phyloP scores from a whole-genome alignment of 2,329 filamentous ascomycete genomes.

The Aspergillus floridensis region DNA sequence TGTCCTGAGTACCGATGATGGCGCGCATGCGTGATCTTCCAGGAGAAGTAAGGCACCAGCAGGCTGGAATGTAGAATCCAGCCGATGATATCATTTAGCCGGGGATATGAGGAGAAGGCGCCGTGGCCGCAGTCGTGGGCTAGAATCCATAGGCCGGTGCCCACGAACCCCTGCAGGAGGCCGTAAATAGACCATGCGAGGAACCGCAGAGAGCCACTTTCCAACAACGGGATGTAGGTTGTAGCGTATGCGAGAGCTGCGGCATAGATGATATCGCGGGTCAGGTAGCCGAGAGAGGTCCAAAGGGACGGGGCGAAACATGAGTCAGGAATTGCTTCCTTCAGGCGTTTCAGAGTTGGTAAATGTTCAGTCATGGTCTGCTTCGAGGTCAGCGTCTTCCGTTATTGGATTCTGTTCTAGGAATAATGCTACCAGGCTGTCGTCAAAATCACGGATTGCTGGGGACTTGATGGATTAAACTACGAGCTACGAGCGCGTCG shows the following conservation, averaged over 20 bases:
- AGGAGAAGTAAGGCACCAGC: slow-evolving; percentile 68
- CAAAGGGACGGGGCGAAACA: background rate
- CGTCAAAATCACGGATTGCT: no score
- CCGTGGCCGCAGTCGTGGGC: slow-evolving; percentile 65
- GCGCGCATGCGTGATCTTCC: slow-evolving; percentile 67
- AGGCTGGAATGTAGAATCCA: slow-evolving; percentile 63
- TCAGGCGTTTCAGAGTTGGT: background rate
- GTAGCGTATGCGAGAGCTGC: background rate
- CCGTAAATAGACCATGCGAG: background rate
- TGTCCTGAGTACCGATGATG: slow-evolving; percentile 67
- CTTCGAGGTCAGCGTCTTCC: no score
- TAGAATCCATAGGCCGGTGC: background rate
- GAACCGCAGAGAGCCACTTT: background rate
- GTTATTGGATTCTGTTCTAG: no score
- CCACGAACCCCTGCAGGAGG: background rate
- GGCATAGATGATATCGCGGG: background rate
- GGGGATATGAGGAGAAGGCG: slow-evolving; percentile 57
- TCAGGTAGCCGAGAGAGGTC: background rate
- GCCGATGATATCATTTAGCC: slow-evolving; percentile 60
- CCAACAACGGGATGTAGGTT: background rate
- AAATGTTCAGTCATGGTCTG: background rate
- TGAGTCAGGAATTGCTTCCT: background rate
- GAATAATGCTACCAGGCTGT: no score
- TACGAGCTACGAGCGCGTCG: no score
- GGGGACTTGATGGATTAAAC: no score